Conservation (phyloP, 2,329 filamentous ascomycete species). For the Ascochyta lentis region DNA sequence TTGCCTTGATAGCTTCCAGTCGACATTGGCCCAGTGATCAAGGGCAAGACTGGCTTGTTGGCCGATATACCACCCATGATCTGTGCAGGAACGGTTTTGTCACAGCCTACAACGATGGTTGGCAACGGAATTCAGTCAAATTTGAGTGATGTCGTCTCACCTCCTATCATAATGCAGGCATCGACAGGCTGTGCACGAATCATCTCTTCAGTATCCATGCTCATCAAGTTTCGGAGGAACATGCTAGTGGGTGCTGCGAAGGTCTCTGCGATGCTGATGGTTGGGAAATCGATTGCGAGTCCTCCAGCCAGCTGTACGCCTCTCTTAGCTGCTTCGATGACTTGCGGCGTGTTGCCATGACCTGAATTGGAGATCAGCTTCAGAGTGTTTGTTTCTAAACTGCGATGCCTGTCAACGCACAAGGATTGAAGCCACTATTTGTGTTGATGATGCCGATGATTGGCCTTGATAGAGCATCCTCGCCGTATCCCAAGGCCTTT, state of each 20-base stretch:
- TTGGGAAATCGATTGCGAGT: constrained; percentile 74
- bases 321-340: constrained; percentile 73
- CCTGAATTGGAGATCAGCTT: constrained; percentile 36
- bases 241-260: constrained; percentile 77
- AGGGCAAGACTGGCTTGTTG: constrained; percentile 72
- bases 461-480: constrained; percentile 72
- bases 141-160: constrained; percentile 41
- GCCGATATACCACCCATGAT: constrained; percentile 78
- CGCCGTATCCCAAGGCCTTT: constrained; percentile 76
- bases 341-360: constrained; percentile 73
- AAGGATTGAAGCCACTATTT: constrained; percentile 75
- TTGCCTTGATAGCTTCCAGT: constrained; percentile 70
- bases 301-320: constrained; percentile 72
- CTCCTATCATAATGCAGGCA: constrained; percentile 71
- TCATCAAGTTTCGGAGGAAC: constrained; percentile 77
- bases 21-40: constrained; percentile 79
- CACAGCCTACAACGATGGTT: constrained; percentile 63
- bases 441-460: constrained; percentile 80
- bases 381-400: background rate
- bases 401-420: background rate
- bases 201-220: constrained; percentile 83
- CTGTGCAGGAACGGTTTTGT: constrained; percentile 77
- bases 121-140: background rate
- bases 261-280: constrained; percentile 73
- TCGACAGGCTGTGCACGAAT: constrained; percentile 74